Base-by-base conservation (phyloP, 805 yeast genomes). In the Candida ponderosae region DNA sequence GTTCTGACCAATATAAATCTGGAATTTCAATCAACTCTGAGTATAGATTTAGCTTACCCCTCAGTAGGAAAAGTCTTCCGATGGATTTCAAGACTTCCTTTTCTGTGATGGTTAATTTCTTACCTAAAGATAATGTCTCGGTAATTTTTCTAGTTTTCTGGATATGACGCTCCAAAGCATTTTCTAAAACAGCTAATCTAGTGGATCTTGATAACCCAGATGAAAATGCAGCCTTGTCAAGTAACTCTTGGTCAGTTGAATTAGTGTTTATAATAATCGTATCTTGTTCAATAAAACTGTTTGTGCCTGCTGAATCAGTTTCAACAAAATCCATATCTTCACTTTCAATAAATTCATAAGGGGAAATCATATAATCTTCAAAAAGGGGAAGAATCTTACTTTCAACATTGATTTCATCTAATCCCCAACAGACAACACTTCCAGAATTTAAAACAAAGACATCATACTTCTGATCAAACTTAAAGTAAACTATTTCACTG, bases 1-100 rank as follows among this genome's bases (percentile, higher is more conserved):
- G 95, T 53, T 88, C 96, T 33, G 86, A 74, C 97, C 97, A 89
- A 58, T 88, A 89, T 31, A 87, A 60, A 56, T 89, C 97, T 0
- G 97, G 97, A 0, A 94, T 86, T 48, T 88, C 96, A 23, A 86
- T 85, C 41, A 89, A 68, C 51, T 88, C 96, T 9, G 90, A 82
- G 57, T 89, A 87, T 24, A 89, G 62, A 48, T 89, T 89, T 46
- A 89, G 67, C 46, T 81, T 81, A 1, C 95, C 96, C 41, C 97
- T 65, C 13, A 89, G 63, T 31, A 85, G 62, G 45, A 89, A 74
- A 18, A 89, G 63, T 38, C 79, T 66, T 0, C 96, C 96, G 0
- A 93, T 85, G 5, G 79, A 65, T 46, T 66, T 67, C 35, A 87
- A 59, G 4, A 82, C 77, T 29, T 84, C 87, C 2, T 69, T 61